Conservation (phyloP, 345 rosid genomes). For the Atalantia buxifolia region DNA sequence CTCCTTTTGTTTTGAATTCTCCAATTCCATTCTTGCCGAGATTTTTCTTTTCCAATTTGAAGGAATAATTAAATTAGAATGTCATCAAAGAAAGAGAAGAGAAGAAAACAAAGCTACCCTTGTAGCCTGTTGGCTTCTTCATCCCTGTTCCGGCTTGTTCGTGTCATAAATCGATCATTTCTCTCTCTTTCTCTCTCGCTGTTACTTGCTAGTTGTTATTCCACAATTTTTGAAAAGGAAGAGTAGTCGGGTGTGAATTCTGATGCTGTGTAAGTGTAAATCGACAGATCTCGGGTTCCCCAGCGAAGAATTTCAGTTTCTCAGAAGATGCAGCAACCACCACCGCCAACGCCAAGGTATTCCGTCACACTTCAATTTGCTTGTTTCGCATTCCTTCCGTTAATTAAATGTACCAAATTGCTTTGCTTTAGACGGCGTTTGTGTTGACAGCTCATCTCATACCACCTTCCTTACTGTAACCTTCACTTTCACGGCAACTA, state of each 20-base stretch:
- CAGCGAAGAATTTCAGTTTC: slow-evolving; percentile 21
- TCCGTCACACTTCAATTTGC: background rate
- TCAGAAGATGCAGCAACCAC: slow-evolving; percentile 17
- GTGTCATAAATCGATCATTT: too few relatives aligned
- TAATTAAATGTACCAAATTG: background rate
- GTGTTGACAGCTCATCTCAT: background rate
- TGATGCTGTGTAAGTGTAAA: slow-evolving; percentile 3
- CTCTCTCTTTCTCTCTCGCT: too few relatives aligned
- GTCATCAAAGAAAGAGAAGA: too few relatives aligned
- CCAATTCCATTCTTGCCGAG: background rate
- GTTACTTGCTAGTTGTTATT: background rate
- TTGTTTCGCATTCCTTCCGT: background rate
- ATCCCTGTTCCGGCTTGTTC: too few relatives aligned
- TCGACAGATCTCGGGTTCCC: slow-evolving; percentile 41
- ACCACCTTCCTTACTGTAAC: background rate
- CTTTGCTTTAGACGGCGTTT: background rate
- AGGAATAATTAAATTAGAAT: too few relatives aligned
- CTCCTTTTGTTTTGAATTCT: background rate
- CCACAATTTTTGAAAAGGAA: background rate
- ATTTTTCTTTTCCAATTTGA: too few relatives aligned
- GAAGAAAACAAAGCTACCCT: too few relatives aligned
- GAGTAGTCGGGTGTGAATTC: background rate
- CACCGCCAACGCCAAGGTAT: slow-evolving; percentile 16
- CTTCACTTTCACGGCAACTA: slow-evolving; percentile 5
- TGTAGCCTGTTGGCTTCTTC: too few relatives aligned